Evolutionary conservation across 2,329 filamentous ascomycete genomes (phyloP).

Genomic region (Niveomyces coronatus): DNA sequence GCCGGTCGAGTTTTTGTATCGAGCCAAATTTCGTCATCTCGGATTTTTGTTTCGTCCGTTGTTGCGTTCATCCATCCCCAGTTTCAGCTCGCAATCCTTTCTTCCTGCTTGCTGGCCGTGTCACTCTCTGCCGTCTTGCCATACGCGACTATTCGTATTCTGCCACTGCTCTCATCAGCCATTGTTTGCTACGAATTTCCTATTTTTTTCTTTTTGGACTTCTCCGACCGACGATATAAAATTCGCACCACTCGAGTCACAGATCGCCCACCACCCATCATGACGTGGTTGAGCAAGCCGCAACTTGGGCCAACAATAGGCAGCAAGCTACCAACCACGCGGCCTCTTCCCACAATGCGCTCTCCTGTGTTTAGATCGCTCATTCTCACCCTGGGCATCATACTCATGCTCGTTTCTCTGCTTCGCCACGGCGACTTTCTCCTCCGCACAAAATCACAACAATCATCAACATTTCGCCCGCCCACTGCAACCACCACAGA

Average conservation of each 20-base stretch:
- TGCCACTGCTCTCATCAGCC: background rate
- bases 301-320: slow-evolving; percentile 21
- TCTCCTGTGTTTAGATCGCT: slow-evolving; percentile 37
- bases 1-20: too few species aligned
- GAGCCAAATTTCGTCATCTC: too few species aligned
- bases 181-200: background rate
- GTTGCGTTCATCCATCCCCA: too few species aligned
- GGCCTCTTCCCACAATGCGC: slow-evolving; percentile 37
- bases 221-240: background rate
- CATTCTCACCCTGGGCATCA: slow-evolving; percentile 31
- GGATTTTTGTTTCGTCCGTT: too few species aligned
- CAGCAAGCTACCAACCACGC: slow-evolving; percentile 26
- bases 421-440: slow-evolving; percentile 32
- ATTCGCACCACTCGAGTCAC: background rate
- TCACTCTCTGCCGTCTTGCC: background rate
- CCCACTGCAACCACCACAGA: slow-evolving; percentile 17
- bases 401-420: slow-evolving; percentile 31
- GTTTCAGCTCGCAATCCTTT: too few species aligned
- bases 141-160: background rate
- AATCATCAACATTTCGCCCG: slow-evolving; percentile 21
- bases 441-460: slow-evolving; percentile 30
- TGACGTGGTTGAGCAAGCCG: background rate
- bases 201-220: background rate
- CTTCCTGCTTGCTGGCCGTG: background rate
- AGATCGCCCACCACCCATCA: background rate